A percentile compares a stretch with the other conserved stretches of the same genome.
Conservation (phyloP, 2,329 filamentous ascomycete species). For the Clonostachys chloroleuca region DNA sequence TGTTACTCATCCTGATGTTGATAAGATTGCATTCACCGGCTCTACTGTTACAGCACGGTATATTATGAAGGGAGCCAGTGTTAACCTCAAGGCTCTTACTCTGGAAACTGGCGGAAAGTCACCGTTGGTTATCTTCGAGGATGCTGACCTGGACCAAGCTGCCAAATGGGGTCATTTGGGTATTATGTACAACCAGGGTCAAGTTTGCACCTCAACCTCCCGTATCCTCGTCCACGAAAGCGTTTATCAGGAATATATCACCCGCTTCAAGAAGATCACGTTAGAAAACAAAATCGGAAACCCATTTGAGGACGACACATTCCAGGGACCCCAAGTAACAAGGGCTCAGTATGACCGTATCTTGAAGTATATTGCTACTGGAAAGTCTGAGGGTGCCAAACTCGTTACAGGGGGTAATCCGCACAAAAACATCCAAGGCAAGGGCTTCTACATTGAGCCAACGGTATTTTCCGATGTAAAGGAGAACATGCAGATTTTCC, state of each 20-base stretch:
- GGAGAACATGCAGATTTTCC: slow-evolving; percentile 78
- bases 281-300: slow-evolving; percentile 70
- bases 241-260: slow-evolving; percentile 79
- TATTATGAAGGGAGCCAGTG: slow-evolving; percentile 71
- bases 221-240: slow-evolving; percentile 77
- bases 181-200: slow-evolving; percentile 57
- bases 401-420: slow-evolving; percentile 57
- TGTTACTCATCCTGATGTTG: slow-evolving; percentile 67
- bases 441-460: slow-evolving; percentile 80
- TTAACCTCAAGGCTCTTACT: slow-evolving; percentile 73
- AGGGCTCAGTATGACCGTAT: slow-evolving; percentile 79
- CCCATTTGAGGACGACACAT: slow-evolving; percentile 69
- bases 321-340: slow-evolving; percentile 80
- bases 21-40: slow-evolving; percentile 76
- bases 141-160: slow-evolving; percentile 68
- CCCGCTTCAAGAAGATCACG: slow-evolving; percentile 69
- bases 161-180: slow-evolving; percentile 69
- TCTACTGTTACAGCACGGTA: slow-evolving; percentile 64
- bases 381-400: slow-evolving; percentile 47
- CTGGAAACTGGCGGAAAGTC: slow-evolving; percentile 73
- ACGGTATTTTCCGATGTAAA: slow-evolving; percentile 79
- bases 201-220: slow-evolving; percentile 66
- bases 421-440: slow-evolving; percentile 23
- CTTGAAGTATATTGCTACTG: slow-evolving; percentile 69
- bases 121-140: slow-evolving; percentile 71